These are phyloP conservation scores for Hypoxylon sp. DNA, from an alignment of 2,329 filamentous ascomycete genomes.

Conservation along the genomic window DNA sequence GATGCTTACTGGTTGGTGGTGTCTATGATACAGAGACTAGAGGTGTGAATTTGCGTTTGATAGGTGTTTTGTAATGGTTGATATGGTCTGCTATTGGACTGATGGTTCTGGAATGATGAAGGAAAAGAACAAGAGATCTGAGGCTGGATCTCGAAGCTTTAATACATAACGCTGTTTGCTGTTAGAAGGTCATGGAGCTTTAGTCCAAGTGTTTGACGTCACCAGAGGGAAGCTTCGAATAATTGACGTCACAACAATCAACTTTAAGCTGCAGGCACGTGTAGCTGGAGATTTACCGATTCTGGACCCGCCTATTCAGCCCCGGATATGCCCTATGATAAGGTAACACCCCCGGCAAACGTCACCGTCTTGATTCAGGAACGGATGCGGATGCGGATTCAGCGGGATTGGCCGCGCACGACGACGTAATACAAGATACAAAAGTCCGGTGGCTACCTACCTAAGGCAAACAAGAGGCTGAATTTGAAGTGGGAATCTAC, in stretches of 20 bases:
- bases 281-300: conserved; percentile 27
- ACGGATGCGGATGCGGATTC: conserved; percentile 14
- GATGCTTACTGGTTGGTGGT: conserved; percentile 11
- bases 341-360: conserved; percentile 1
- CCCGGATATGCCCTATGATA: conserved; percentile 3
- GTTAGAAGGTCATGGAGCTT: conserved; percentile 28
- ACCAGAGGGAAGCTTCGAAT: conserved; percentile 25
- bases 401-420: conserved; percentile 18
- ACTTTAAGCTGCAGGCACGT: conserved; percentile 28
- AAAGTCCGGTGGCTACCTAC: not conserved
- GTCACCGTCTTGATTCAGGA: conserved; percentile 23
- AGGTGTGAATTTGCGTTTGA: not conserved
- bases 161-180: conserved; percentile 34
- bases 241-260: conserved; percentile 37
- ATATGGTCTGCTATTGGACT: not conserved
- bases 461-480: not conserved
- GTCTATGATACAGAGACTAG: not conserved
- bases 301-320: conserved; percentile 25
- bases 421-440: conserved; percentile 31
- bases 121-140: not conserved
- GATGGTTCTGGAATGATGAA: conserved; percentile 14
- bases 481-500: not conserved
- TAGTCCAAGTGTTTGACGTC: conserved; percentile 47
- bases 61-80: too few relatives aligned
- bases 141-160: conserved; percentile 28